Evolutionary conservation across 768 basidiomycete genomes (phyloP), one percentile per base, ranked within the genome.

Genomic region (Dendrothele bispora): DNA sequence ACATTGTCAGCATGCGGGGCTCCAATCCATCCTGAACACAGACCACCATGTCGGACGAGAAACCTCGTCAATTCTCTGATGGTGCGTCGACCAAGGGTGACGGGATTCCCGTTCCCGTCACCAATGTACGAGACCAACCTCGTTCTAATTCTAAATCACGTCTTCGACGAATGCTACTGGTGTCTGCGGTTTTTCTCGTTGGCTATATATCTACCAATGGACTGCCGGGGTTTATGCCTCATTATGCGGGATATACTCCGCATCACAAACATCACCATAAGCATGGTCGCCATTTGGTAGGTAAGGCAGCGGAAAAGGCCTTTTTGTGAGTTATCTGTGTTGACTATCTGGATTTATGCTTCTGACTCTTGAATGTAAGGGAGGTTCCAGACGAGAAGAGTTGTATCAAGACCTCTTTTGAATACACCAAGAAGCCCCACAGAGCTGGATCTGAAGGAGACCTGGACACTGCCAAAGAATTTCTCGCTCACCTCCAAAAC

Each of bases 401-500:
- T 50, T 80, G 80, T 8, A 61, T 75, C 24, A 63, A 64, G 24
- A 70, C 80, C 1, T 84, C 83, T 21, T 75, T 77, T 47, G 61
- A 66, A 21, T 85, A 81, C 59, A 82, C 85, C 1, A 78, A 77
- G 2, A 80, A 83, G 50, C 85, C 88, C 20, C 88, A 90, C 63
- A 66, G 86, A 39, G 87, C 87, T 3, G 86, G 87, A 11, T 82
- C 83, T 18, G 51, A 64, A 3, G 77, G 76, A 51, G 84, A 88
- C 59, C 67, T 78, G 18, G 61, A 73, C 25, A 79, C 85, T 57
- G 89, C 90, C 5, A 79, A 83, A 55, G 68, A 72, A 25, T 77
- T 92, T 49, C 77, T 92, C 48, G 62, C 76, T 17, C 67, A 86
- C 50, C 84, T 92, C 66, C 86, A 86, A 58, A 65, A 68, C n/a